Base-by-base conservation (phyloP, 768 basidiomycete genomes). In the Mycena rebaudengoi region DNA sequence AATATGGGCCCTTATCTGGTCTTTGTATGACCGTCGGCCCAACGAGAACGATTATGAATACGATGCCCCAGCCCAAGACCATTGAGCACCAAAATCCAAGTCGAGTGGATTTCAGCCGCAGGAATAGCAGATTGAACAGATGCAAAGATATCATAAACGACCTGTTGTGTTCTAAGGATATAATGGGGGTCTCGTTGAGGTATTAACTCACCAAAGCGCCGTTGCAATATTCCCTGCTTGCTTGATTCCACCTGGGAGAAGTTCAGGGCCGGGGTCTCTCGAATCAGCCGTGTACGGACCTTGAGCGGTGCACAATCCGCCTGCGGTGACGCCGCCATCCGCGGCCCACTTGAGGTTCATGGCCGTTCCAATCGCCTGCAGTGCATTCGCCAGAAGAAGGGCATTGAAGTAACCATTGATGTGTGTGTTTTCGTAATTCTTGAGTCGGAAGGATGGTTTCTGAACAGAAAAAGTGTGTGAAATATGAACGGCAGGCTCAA, bases 201-300 rank as follows among this genome's bases (percentile, higher is more conserved):
- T 33, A 29, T 28, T 7, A 6, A 50, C 39, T 43, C 60, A 76
- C 76, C 74, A 77, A 18, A 77, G 60, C 3, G 83, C 80, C 1
- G 77, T 77, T 1, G 78, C 81, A 30, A 84, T 70, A 48, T 83
- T 82, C 10, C 83, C 83, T 5, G 76, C 73, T 37, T 82, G 78
- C 65, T 82, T 82, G 37, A 79, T 64, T 1, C 72, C 77, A 26
- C 77, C 81, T 76, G 40, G 3, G 8, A 6, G 13, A 20, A 5
- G n/a, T 33, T 6, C 7, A 28, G 32, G 20, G 20, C 32, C 44
- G 32, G 21, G 10, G n/a, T 48, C 30, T 16, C 5, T 25, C 25
- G 26, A 25, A n/a, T 0, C 18, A 26, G 12, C 14, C 14, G 28
- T 21, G 26, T 23, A 25, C 29, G 43, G 10, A 56, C 75, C 76